A percentile compares a stretch with the other conserved stretches of the same genome.
Evolutionary conservation across 1,284 basidiomycete species (phyloP).

Genomic region (Ceratobasidium sp.): DNA sequence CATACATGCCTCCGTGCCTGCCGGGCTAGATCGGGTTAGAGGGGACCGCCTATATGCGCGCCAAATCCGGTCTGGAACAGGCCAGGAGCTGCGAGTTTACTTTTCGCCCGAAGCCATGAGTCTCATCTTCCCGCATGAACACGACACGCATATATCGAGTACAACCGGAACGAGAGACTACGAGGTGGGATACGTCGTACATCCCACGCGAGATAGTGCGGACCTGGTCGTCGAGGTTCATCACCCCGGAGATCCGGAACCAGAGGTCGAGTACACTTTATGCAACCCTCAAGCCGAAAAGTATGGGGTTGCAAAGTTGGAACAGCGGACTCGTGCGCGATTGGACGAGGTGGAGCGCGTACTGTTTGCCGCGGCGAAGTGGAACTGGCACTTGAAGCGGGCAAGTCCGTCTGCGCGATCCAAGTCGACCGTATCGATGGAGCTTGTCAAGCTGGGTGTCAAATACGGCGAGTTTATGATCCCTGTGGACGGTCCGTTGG

Average conservation of each 20-base stretch:
- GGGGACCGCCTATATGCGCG: constrained; percentile 29
- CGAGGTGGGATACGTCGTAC: constrained; percentile 34
- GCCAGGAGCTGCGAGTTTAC: constrained; percentile 27
- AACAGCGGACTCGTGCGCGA: constrained; percentile 18
- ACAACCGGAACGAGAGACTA: background rate
- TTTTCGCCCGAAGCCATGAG: constrained; percentile 35
- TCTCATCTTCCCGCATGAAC: background rate
- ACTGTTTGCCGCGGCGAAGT: constrained; percentile 40
- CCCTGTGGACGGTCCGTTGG: constrained; percentile 51
- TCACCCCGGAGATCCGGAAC: background rate
- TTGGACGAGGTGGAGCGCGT: constrained; percentile 26
- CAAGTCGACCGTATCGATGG: constrained; percentile 16
- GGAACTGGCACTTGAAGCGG: constrained; percentile 58
- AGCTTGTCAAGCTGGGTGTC: constrained; percentile 46
- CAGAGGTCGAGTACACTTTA: constrained; percentile 19
- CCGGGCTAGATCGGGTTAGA: too few relatives aligned
- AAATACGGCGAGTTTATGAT: constrained; percentile 43
- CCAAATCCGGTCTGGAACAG: constrained; percentile 18
- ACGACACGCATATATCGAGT: background rate
- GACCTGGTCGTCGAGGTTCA: constrained; percentile 28
- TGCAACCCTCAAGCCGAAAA: constrained; percentile 5
- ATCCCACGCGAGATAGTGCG: constrained; percentile 24
- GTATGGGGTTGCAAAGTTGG: constrained; percentile 10
- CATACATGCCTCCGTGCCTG: background rate
- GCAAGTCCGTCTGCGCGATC: constrained; percentile 54